Conservation (phyloP, 2,329 filamentous ascomycete genomes). For the Orbilia brochopaga region DNA sequence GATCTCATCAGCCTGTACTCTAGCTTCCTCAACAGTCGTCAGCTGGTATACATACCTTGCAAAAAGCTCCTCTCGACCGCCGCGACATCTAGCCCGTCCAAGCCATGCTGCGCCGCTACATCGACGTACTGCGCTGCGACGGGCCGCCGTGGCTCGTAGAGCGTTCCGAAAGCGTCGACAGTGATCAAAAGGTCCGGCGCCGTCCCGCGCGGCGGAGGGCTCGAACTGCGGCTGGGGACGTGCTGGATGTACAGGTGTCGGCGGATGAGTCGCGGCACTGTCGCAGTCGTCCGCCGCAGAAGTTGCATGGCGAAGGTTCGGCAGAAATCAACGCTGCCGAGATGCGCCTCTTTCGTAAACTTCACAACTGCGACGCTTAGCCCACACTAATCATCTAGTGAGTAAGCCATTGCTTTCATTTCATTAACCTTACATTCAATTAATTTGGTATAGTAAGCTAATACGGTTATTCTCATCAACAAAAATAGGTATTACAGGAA, state of each 20-base stretch:
- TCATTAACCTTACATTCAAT: no score
- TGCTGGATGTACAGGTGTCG: not conserved
- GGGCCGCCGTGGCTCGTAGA: constrained; percentile 64
- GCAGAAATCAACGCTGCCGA: no score
- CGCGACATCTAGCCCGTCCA: constrained; percentile 59
- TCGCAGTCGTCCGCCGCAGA: no score
- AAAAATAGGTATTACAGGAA: no score
- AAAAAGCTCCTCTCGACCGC: constrained; percentile 59
- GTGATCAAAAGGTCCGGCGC: constrained; percentile 64
- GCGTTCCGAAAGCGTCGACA: constrained; percentile 71
- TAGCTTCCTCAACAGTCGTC: not conserved
- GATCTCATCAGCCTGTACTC: not conserved
- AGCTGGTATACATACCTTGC: constrained; percentile 55
- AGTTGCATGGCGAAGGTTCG: no score
- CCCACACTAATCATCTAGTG: no score
- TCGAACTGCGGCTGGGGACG: not conserved
- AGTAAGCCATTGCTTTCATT: no score
- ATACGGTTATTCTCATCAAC: no score
- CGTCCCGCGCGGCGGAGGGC: not conserved
- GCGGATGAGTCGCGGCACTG: not conserved
- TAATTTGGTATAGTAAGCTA: no score
- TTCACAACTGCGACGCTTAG: no score
- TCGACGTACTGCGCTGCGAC: constrained; percentile 65
- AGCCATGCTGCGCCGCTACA: constrained; percentile 63
- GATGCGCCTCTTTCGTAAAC: no score